Conservation (phyloP, 176 grass and related monocot genomes). For the Secale cereale region DNA sequence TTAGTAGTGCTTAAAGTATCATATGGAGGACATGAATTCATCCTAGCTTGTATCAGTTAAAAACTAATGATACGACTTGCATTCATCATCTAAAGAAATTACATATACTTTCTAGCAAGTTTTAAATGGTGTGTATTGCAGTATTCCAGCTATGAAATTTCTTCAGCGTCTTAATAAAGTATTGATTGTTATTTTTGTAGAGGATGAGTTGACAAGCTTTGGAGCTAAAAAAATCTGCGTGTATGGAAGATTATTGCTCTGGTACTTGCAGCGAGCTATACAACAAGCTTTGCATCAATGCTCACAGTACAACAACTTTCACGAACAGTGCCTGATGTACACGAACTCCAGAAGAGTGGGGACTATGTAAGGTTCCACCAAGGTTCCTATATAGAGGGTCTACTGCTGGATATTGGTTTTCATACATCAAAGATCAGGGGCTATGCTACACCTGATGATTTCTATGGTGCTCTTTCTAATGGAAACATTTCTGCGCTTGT, state of each 20-base stretch:
- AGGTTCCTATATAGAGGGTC: conserved; percentile 14
- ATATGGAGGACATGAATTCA: neutral
- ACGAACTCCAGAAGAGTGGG: conserved; percentile 34
- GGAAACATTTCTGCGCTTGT: conserved; percentile 37
- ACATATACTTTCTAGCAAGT: neutral
- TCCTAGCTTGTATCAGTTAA: neutral
- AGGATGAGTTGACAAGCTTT: conserved; percentile 26
- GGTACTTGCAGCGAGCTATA: conserved; percentile 49
- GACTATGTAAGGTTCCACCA: conserved; percentile 29
- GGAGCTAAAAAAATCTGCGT: conserved; percentile 31
- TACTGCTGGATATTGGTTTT: conserved; percentile 20
- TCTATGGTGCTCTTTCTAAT: conserved; percentile 12
- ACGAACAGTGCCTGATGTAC: conserved; percentile 33
- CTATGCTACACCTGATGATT: conserved; percentile 11
- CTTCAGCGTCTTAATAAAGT: neutral
- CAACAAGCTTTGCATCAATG: conserved; percentile 52
- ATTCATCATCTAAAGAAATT: neutral
- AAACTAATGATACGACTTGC: neutral
- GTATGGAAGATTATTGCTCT: conserved; percentile 39
- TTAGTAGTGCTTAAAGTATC: neutral
- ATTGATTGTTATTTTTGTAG: conserved; percentile 19
- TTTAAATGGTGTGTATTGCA: neutral
- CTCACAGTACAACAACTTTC: conserved; percentile 48
- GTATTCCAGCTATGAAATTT: neutral
- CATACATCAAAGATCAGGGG: conserved; percentile 23